Percentiles rank a stretch among this genome's conserved stretches.
These are phyloP conservation scores for Epipyxis sp. DNA, from an alignment of 108 stramenopile genomes.

Conservation along the genomic window DNA sequence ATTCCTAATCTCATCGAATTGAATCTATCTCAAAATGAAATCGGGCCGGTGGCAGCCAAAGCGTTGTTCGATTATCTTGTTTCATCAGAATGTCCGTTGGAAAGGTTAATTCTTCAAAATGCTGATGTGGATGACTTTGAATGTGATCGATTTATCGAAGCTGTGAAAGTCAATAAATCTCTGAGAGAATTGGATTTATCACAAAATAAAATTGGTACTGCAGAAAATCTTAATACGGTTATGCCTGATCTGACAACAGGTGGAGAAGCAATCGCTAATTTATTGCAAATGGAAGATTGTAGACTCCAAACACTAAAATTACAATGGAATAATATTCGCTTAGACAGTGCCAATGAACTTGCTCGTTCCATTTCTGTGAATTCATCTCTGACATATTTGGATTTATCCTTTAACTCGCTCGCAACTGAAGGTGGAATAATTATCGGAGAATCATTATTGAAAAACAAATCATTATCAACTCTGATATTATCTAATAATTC, in stretches of 20 bases:
- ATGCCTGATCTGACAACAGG: constrained; percentile 36
- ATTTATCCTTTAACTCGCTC: constrained; percentile 19
- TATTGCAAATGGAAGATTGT: constrained; percentile 13
- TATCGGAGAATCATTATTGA: constrained; percentile 38
- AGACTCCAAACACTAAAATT: constrained; percentile 9
- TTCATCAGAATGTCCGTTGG: not conserved
- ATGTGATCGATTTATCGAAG: constrained; percentile 31
- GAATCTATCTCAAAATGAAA: constrained; percentile 34
- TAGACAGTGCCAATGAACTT: constrained; percentile 5
- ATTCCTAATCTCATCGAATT: constrained; percentile 28
- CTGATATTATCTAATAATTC: constrained; percentile 47
- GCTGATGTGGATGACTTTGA: constrained; percentile 47
- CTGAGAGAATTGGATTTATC: constrained; percentile 16
- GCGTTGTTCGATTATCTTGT: constrained; percentile 16
- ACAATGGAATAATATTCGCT: constrained; percentile 35
- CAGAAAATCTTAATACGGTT: constrained; percentile 35
- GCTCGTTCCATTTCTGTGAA: not conserved
- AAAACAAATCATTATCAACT: constrained; percentile 36
- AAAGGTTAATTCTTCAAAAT: not conserved
- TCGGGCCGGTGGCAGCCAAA: constrained; percentile 29
- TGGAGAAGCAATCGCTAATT: constrained; percentile 32
- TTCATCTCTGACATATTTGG: not conserved
- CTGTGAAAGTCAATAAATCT: constrained; percentile 1
- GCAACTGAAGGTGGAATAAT: constrained; percentile 13
- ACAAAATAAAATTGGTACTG: constrained; percentile 38